phyloP scores from a whole-genome alignment of 208 protist genomes.

The Tritrichomonas foetus region DNA sequence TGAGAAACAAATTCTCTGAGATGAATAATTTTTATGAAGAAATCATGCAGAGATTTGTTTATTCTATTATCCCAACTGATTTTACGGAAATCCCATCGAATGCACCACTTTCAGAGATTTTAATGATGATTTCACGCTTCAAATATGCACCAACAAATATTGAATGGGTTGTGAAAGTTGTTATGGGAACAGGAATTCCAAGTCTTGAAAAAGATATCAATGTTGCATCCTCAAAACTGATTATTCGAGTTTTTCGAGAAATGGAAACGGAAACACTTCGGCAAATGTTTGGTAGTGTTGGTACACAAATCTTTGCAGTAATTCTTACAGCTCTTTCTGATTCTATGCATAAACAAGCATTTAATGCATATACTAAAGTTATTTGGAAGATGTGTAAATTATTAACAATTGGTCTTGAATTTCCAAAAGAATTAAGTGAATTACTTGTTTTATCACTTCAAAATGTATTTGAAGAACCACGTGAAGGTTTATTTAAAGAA shows the following conservation, averaged over 20 bases:
- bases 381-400: background rate
- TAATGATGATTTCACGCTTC: background rate
- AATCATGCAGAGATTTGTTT: too few relatives aligned
- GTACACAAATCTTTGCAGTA: background rate
- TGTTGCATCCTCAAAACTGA: background rate
- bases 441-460: background rate
- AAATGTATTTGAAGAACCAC: background rate
- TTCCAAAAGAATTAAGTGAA: background rate
- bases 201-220: background rate
- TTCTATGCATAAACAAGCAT: background rate
- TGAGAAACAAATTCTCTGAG: too few relatives aligned
- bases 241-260: background rate
- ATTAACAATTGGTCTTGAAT: background rate
- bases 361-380: background rate
- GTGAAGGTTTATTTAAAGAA: background rate
- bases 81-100: too few relatives aligned
- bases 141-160: background rate
- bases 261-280: background rate
- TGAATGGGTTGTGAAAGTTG: background rate
- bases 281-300: background rate
- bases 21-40: too few relatives aligned
- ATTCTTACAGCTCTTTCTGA: background rate
- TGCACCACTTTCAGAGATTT: background rate
- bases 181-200: background rate
- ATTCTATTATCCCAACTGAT: too few relatives aligned